Evolutionary conservation across 179 eudicot genomes (phyloP), one percentile per base, ranked within the genome.

Genomic region (Patellifolia procumbens): DNA sequence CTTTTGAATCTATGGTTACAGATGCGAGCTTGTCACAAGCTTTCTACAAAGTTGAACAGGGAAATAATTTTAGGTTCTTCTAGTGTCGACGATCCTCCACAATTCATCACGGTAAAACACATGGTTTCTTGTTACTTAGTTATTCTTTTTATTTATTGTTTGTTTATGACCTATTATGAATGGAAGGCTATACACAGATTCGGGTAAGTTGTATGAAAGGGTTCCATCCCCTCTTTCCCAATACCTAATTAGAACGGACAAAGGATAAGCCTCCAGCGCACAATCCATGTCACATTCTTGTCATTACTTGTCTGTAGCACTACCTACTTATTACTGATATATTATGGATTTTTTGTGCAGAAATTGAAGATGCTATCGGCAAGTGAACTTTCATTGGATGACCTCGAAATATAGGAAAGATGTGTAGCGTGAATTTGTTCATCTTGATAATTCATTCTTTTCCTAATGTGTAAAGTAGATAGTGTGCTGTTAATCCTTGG

Each of bases 11-110:
- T 64, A 17, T 29, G 35, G 20, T 24, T 53, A 77, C 91, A 91
- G 94, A 79, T 93, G 73, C 85, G 94, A 63, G 92, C 80, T 76
- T 91, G 96, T 80, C 94, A 91, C 83, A 91, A 86, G 88, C 81
- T 92, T 70, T 74, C 92, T 26, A 79, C 88, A 53, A 91, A 91
- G 81, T 82, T 93, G 72, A 85, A 90, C 72, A 75, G 97, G 78
- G 98, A 93, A 78, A 68, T 93, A 74, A 85, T 93, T 73, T 70
- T 93, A 68, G 98, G 98, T n/a, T 87, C 97, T 61, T 83, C 98
- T 48, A 91, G 98, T 82, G 81, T 91, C 28, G 98, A 91, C 60
- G 98, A 93, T 74, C 98, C 98, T 72, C 87, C 90, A 53, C 87
- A 91, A 61, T 91, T 93, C 71, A 91, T 91, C 62, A 89, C 91